Base-by-base conservation (phyloP, 1,284 basidiomycete species). In the Ganoderma leucocontextum region DNA sequence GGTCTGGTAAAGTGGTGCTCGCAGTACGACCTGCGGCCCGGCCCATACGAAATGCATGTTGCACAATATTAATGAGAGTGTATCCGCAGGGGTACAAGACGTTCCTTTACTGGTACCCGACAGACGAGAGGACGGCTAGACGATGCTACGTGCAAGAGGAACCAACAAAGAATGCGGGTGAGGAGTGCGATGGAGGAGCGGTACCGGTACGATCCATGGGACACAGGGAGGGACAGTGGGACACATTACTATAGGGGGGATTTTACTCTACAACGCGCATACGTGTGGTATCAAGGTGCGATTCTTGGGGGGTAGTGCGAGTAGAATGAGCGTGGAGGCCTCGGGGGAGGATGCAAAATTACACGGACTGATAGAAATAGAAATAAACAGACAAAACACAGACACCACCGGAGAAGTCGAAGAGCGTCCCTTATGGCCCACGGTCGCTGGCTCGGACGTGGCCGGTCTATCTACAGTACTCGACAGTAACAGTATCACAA, bases 391-490 rank as follows among this genome's bases (percentile, higher is more conserved):
- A 59, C 36, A 44, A 8, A 35, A 55, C 41, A 44, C 10, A 41
- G 55, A 55, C 9, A 49, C 52, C 60, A 69, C 35, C 39, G 44
- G 33, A 41, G 47, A 39, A 42, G 38, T 12, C 22, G 47, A 49
- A 35, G n/a, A 53, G 55, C 29, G 68, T 66, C 66, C 71, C 66
- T 58, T 60, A 41, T 67, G 65, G 62, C 65, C 62, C 29, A 58
- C 62, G 66, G 66, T 68, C 62, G 53, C 66, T 25, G 63, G 67
- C 70, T 62, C 63, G 22, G 47, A 25, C 47, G 22, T 25, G 71
- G 68, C 62, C 71, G 60, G 59, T 70, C 71, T 70, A 72, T 68
- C 68, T 65, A 68, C 68, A 36, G 19, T 22, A 64, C 25, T 38
- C 39, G 65, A 62, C 41, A 35, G 52, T 61, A 60, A 61, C 22